Evolutionary conservation across 495 filamentous ascomycete genomes (phyloP), one percentile per base, ranked within the genome.

Genomic region (Aspergillus sclerotioniger): DNA sequence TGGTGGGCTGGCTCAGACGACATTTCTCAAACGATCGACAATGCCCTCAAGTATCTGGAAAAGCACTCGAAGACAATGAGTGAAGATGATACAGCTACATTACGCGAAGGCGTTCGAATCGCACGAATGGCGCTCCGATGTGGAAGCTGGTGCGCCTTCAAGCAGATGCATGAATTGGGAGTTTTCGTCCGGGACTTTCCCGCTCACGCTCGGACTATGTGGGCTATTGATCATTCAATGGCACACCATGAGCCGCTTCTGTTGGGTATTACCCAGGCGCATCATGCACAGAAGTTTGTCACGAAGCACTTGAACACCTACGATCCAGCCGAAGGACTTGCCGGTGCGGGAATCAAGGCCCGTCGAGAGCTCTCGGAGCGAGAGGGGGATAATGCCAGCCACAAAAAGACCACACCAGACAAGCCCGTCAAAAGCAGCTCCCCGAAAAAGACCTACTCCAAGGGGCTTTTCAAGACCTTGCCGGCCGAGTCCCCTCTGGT

Each of bases 1-100:
- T 94, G 91, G 74, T 96, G 92, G 80, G 87, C 87, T 8, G 91
- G 92, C 35, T 91, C 89, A 57, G 84, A 85, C 0, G 75, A 92
- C 58, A 78, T 96, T 6, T 48, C 66, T 6, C 81, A 74, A 16
- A 81, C 89, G 3, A 61, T 93, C 6, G 78, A 89, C 15, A 82
- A 81, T 45, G 85, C 87, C 9, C 69, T 77, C 35, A 77, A 78
- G 37, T 95, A 95, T 59, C 65, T 95, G 21, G 70, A 73, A 48
- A 76, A 83, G 20, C 67, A 76, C 28, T 71, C 74, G 19, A 74
- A 80, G 41, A 70, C 58, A 33, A 85, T 89, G 67, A 78, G 76
- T 0, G 28, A 67, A 0, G 76, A 80, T 8, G 93, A 96, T 66
- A 76, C 81, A 19, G 57, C 62, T 1, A 68, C 87, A 8, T 74